phyloP scores from a whole-genome alignment of 2,329 filamentous ascomycete species.

The Leptographium lundbergii region DNA sequence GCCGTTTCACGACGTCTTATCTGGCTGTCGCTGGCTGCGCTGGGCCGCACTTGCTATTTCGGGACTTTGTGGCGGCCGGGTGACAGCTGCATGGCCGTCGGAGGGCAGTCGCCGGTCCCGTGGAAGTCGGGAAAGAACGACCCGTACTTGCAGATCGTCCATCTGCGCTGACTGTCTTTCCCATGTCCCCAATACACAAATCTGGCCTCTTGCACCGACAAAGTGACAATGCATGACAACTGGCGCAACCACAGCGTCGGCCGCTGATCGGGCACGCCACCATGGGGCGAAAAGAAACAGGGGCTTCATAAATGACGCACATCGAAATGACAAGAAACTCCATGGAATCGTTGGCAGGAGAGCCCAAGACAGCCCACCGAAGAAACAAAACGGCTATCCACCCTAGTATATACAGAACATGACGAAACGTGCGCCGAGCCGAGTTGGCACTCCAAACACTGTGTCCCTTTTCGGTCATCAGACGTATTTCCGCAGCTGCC shows the following conservation, averaged over 20 bases:
- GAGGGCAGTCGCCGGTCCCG: too few species aligned
- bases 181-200: background rate
- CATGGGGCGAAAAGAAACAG: background rate
- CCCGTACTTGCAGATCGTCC: background rate
- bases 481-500: slow-evolving; percentile 7
- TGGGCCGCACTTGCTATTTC: background rate
- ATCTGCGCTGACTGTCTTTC: background rate
- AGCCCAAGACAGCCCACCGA: too few species aligned
- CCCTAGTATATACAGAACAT: background rate
- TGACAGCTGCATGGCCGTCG: too few species aligned
- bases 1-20: background rate
- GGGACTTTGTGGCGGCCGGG: background rate
- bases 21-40: background rate
- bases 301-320: background rate
- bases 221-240: too few species aligned
- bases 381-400: too few species aligned
- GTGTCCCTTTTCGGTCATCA: background rate
- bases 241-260: background rate
- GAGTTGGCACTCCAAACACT: background rate
- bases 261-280: too few species aligned
- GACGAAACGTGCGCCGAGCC: background rate
- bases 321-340: too few species aligned
- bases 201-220: background rate
- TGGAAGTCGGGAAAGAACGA: background rate
- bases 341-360: too few species aligned